phyloP scores from a whole-genome alignment of 495 filamentous ascomycete species.

The Xylaria palmicola region DNA sequence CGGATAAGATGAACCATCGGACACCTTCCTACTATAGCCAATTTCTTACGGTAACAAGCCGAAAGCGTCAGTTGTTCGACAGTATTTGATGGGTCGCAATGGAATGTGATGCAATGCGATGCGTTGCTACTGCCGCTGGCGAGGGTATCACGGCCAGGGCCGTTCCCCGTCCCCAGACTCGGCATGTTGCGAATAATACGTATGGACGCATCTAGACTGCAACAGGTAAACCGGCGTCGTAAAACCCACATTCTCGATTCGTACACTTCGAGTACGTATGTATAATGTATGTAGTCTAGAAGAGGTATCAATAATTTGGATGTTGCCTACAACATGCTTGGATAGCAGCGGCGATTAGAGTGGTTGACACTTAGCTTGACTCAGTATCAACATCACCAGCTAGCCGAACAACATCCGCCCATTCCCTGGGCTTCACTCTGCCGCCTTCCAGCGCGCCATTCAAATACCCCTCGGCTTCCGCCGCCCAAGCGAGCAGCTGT shows the following conservation, averaged over 20 bases:
- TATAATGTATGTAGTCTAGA: neutral
- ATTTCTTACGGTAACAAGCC: neutral
- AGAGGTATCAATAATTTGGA: neutral
- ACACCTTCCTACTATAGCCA: slow-evolving; percentile 9
- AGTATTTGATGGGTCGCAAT: no score
- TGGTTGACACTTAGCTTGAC: neutral
- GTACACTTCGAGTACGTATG: no score
- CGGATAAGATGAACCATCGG: neutral
- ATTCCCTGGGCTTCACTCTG: slow-evolving; percentile 37
- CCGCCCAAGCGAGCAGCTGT: slow-evolving; percentile 70
- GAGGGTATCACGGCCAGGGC: no score
- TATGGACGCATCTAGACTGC: neutral
- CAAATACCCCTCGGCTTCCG: slow-evolving; percentile 59
- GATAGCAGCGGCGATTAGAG: neutral
- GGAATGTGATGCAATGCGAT: slow-evolving; percentile 1
- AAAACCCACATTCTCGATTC: neutral
- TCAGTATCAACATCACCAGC: slow-evolving; percentile 20
- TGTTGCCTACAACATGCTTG: neutral
- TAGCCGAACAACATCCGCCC: slow-evolving; percentile 41
- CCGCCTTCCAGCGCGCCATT: slow-evolving; percentile 38
- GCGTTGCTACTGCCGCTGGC: neutral
- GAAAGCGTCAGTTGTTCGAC: neutral
- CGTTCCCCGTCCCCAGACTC: no score
- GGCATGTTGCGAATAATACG: no score
- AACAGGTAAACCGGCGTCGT: neutral